Evolutionary conservation across 1,284 basidiomycete genomes (phyloP), one percentile per base, ranked within the genome.

Genomic region (Lignosus rhinocerotis): DNA sequence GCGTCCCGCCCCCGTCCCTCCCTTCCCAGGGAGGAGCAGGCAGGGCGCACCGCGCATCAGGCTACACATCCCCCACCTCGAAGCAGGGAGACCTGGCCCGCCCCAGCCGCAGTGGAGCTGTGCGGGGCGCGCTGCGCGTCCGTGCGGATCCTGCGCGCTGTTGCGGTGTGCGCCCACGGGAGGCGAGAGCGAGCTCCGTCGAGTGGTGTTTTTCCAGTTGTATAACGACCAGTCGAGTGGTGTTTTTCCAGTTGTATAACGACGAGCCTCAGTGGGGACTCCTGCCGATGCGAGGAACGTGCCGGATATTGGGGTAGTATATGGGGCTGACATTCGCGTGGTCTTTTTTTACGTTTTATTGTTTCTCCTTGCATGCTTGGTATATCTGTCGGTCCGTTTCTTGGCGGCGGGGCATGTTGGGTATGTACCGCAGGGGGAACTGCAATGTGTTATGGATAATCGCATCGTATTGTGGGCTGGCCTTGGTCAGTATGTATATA

Each of bases 291-390:
- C 84, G 74, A 87, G 86, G 84, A 66, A 64, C 70, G 81, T 88
- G 86, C 83, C 75, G 83, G 83, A 75, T 73, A 66, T 58, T 74
- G 79, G 84, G 73, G 86, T 88, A 88, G 86, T 88, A 88, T 88
- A 75, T 83, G 85, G 76, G 82, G 86, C 85, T 70, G 63, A 88
- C 83, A 88, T 78, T 58, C 34, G 34, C 34, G 33, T 55, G 31
- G 36, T 31, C 31, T 19, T 17, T 32, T 47, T 48, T 11, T 21
- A n/a, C n/a, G n/a, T n/a, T n/a, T n/a, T n/a, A n/a, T 25, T 44
- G 31, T 16, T 41, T 12, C 25, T 33, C 33, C 38, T 12, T 45
- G 9, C 12, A 21, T 31, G 21, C 34, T 8, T 44, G 42, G 32
- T 3, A 34, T 12, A 12, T 7, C 44, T 39, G 16, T 44, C 4